These are phyloP conservation scores for Dactylellina drechsleri DNA, from an alignment of 2,329 filamentous ascomycete genomes.

Conservation along the genomic window DNA sequence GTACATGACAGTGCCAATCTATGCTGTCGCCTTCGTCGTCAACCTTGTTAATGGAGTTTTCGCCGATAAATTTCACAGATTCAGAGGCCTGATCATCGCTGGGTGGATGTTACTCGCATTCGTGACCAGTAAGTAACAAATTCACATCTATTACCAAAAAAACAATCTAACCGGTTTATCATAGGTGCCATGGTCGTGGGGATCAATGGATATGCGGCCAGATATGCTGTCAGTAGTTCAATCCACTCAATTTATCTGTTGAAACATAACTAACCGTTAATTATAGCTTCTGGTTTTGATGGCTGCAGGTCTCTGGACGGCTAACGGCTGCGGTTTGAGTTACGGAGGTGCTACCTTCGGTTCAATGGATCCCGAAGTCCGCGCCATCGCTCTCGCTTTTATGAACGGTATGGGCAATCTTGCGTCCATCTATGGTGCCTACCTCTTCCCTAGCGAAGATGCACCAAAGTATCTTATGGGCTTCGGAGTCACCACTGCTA, in stretches of 20 bases:
- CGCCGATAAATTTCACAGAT: slow-evolving; percentile 64
- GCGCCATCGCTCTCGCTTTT: slow-evolving; percentile 67
- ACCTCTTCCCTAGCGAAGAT: slow-evolving; percentile 66
- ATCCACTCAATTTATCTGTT: too few species aligned
- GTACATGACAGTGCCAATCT: slow-evolving; percentile 65
- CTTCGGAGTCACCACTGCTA: slow-evolving; percentile 62
- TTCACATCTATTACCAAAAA: neutral
- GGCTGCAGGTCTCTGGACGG: slow-evolving; percentile 68
- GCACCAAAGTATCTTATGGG: slow-evolving; percentile 66
- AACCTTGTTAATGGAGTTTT: slow-evolving; percentile 65
- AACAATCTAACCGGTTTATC: neutral
- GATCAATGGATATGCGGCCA: too few species aligned
- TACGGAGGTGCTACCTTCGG: slow-evolving; percentile 66
- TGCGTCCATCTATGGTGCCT: slow-evolving; percentile 69
- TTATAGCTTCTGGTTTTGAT: slow-evolving; percentile 67
- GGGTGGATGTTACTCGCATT: slow-evolving; percentile 64
- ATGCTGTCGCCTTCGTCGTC: slow-evolving; percentile 67
- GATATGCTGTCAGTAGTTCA: too few species aligned
- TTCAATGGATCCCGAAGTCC: slow-evolving; percentile 65
- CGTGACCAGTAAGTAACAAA: slow-evolving; percentile 21
- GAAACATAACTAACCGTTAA: slow-evolving; percentile 62
- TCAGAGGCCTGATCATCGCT: slow-evolving; percentile 66
- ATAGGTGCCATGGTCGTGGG: slow-evolving; percentile 56
- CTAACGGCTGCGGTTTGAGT: slow-evolving; percentile 66
- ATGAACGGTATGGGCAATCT: slow-evolving; percentile 69